Evolutionary conservation across 257 asterid species (phyloP).

Genomic region (Przewalskia tangutica): DNA sequence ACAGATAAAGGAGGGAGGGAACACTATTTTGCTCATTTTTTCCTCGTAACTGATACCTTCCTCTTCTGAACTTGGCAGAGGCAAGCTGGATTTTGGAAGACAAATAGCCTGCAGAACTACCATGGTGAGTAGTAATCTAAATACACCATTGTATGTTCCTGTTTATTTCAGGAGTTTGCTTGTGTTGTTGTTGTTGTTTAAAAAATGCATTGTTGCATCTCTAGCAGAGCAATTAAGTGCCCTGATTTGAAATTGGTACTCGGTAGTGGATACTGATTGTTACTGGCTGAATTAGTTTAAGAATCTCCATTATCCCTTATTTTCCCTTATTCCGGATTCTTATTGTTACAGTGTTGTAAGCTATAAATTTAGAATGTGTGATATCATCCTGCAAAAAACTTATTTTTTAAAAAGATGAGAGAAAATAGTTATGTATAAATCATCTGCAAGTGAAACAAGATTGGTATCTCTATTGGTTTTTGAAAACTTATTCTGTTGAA

Average conservation of each 20-base stretch:
- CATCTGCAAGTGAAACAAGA: neutral
- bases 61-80: conserved; percentile 45
- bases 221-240: neutral
- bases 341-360: neutral
- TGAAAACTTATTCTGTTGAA: neutral
- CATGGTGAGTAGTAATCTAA: conserved; percentile 44
- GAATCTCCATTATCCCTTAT: neutral
- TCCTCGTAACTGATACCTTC: conserved; percentile 13
- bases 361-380: neutral
- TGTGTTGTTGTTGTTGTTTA: neutral
- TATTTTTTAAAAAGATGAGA: neutral
- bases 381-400: neutral
- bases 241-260: neutral
- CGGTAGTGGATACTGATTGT: neutral
- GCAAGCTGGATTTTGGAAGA: conserved; percentile 57
- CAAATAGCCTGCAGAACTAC: conserved; percentile 41
- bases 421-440: neutral
- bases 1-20: neutral
- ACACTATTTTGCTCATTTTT: neutral
- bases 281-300: neutral
- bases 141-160: neutral
- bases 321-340: neutral
- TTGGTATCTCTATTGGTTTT: neutral
- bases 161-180: neutral
- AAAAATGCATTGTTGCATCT: neutral